Conservation (phyloP, 805 yeast species). For the Metschnikowia vanudenii region DNA sequence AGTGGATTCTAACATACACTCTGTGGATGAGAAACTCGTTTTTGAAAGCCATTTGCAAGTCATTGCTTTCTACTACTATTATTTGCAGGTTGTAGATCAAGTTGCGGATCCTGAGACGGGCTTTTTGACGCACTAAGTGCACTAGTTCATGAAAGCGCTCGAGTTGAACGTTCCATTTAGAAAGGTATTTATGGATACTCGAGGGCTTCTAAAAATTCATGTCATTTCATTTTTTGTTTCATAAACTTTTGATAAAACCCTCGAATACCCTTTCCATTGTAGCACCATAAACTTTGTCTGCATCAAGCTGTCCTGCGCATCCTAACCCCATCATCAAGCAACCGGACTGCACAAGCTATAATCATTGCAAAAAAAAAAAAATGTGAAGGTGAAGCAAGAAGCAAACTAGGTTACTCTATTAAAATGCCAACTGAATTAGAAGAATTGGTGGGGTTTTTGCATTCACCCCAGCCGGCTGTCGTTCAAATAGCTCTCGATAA, state of each 20-base stretch:
- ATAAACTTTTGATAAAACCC: too few species aligned
- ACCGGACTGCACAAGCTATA: slow-evolving; percentile 6
- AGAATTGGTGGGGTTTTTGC: slow-evolving; percentile 73
- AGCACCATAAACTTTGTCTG: too few species aligned
- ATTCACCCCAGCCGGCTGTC: slow-evolving; percentile 75
- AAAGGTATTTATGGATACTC: too few species aligned
- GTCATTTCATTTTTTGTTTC: neutral
- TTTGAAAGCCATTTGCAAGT: slow-evolving; percentile 34
- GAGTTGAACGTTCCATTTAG: too few species aligned
- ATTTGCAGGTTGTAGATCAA: slow-evolving; percentile 42
- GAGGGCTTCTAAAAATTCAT: too few species aligned
- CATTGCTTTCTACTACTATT: slow-evolving; percentile 43
- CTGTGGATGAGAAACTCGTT: slow-evolving; percentile 33
- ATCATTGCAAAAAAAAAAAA: neutral
- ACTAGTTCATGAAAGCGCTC: neutral
- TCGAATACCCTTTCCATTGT: too few species aligned
- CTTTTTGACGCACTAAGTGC: neutral
- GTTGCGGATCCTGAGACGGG: slow-evolving; percentile 5
- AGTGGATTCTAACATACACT: slow-evolving; percentile 25
- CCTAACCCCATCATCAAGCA: neutral
- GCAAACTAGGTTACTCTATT: neutral
- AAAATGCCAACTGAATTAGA: slow-evolving; percentile 46
- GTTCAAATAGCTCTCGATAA: slow-evolving; percentile 83
- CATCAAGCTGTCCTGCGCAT: too few species aligned
- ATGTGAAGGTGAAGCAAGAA: neutral